These are phyloP conservation scores for Trichosanthes truncata DNA, from an alignment of 306 rosid genomes.

Conservation along the genomic window DNA sequence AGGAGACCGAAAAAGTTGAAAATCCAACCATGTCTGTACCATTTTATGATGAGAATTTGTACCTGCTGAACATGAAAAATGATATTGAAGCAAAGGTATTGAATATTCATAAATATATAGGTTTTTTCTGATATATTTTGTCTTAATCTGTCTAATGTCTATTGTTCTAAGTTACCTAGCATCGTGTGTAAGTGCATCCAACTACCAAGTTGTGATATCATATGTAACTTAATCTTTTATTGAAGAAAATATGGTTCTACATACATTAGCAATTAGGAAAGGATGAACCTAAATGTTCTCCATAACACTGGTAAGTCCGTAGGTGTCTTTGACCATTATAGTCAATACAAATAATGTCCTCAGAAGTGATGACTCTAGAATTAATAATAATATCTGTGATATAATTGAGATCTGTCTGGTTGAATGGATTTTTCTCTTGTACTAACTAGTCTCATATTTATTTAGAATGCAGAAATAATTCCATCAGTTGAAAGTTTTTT, in stretches of 20 bases:
- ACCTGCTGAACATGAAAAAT: slow-evolving; percentile 72
- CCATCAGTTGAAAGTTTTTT: slow-evolving; percentile 69
- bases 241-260: not conserved
- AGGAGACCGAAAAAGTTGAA: slow-evolving; percentile 52
- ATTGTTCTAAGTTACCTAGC: not conserved
- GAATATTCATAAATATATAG: not conserved
- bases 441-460: not conserved
- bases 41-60: slow-evolving; percentile 78
- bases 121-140: not conserved
- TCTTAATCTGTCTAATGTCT: not conserved
- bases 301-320: not conserved
- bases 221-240: not conserved
- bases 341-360: not conserved
- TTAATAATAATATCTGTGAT: not conserved
- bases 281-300: not conserved
- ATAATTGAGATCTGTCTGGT: not conserved
- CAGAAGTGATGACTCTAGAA: not conserved
- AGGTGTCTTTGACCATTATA: not conserved
- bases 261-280: not conserved
- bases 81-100: slow-evolving; percentile 76
- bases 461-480: slow-evolving; percentile 53
- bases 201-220: not conserved
- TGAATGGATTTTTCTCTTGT: not conserved
- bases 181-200: not conserved
- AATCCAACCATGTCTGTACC: slow-evolving; percentile 59